Conservation (phyloP, 805 yeast species). For the Schwanniomyces pseudopolymorphus region DNA sequence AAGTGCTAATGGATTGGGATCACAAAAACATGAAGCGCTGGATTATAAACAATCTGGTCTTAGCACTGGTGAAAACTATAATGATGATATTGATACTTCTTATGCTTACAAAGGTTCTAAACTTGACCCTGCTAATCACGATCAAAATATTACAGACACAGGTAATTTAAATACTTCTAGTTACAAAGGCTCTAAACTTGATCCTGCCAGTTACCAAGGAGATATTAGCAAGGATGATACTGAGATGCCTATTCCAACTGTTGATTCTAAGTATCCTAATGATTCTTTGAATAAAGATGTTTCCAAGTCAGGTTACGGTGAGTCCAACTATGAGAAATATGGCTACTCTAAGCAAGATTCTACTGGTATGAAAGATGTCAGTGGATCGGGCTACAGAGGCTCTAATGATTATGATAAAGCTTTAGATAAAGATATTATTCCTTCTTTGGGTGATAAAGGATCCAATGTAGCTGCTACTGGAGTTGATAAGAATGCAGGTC, state of each 20-base stretch:
- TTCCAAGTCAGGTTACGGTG: too few species aligned
- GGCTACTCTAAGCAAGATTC: too few species aligned
- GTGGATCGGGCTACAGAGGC: too few species aligned
- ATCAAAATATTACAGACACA: background rate
- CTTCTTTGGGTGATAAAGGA: too few species aligned
- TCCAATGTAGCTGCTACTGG: too few species aligned
- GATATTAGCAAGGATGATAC: too few species aligned
- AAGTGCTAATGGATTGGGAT: background rate
- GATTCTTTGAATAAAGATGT: background rate
- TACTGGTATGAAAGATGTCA: too few species aligned
- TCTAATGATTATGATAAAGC: too few species aligned
- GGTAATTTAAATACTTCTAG: background rate
- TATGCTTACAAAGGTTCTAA: background rate
- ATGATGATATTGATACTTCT: background rate
- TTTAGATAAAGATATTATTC: too few species aligned
- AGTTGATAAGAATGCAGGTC: background rate
- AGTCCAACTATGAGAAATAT: too few species aligned
- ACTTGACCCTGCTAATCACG: background rate
- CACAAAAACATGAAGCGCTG: background rate
- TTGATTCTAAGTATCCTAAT: background rate
- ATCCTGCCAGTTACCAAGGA: too few species aligned
- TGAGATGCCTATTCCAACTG: background rate
- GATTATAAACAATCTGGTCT: background rate
- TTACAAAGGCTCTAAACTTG: background rate
- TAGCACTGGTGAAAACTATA: background rate